These are phyloP conservation scores for Elymus sibiricus DNA, from an alignment of 176 grass and related monocot species.

Conservation along the genomic window DNA sequence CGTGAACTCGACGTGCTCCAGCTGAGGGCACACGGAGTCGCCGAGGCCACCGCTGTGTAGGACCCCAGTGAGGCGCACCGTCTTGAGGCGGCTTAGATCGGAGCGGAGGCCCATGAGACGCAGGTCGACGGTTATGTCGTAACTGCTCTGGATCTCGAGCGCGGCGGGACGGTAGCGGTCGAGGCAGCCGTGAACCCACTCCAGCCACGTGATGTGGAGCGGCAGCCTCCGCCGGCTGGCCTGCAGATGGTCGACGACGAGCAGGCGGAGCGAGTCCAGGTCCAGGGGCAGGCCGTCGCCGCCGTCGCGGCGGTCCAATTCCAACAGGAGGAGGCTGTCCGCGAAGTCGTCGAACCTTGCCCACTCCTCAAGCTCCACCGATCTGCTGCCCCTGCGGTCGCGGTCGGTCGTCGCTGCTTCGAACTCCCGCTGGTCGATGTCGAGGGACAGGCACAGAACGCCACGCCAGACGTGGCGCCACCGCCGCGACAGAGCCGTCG, in stretches of 20 bases:
- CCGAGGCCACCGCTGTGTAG: neutral
- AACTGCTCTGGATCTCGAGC: neutral
- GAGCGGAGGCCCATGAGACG: neutral
- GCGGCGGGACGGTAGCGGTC: neutral
- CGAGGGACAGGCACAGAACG: neutral
- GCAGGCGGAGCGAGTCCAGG: neutral
- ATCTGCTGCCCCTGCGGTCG: neutral
- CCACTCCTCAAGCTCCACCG: neutral
- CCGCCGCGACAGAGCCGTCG: neutral
- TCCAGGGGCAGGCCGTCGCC: neutral
- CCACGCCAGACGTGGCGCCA: slow-evolving; percentile 1
- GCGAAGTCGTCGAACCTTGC: neutral
- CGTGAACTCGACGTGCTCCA: neutral
- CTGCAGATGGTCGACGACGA: neutral
- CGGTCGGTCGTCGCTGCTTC: neutral
- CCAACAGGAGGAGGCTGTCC: neutral
- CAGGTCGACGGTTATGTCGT: neutral
- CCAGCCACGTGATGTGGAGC: neutral
- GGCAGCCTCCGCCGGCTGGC: neutral
- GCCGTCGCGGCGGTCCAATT: neutral
- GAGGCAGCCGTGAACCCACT: neutral
- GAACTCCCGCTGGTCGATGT: neutral
- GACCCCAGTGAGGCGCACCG: neutral
- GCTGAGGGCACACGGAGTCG: neutral
- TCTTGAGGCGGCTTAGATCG: neutral